Percentiles rank a stretch among this genome's conserved stretches.
Evolutionary conservation across 257 asterid species (phyloP).

Genomic region (Solanum chmielewskii): DNA sequence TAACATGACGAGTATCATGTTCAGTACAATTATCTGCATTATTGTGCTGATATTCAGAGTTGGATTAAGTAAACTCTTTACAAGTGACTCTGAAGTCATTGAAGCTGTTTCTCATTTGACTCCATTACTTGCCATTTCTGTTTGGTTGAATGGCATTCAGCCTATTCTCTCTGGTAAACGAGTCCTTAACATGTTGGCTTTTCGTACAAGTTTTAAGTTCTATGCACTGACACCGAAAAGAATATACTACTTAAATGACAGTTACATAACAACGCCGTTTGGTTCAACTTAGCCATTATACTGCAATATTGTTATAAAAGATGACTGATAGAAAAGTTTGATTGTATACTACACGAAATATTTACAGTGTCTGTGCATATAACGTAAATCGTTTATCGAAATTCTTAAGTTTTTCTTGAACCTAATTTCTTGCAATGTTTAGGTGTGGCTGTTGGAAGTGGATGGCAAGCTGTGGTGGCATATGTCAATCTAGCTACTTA

Average conservation of each 20-base stretch:
- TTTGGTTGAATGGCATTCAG: slow-evolving; percentile 20
- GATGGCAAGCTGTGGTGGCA: slow-evolving; percentile 26
- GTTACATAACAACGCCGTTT: neutral
- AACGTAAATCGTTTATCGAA: neutral
- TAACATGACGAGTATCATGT: slow-evolving; percentile 1
- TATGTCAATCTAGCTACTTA: slow-evolving; percentile 13
- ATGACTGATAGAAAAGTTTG: neutral
- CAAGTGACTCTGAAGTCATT: slow-evolving; percentile 15
- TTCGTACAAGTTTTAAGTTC: neutral
- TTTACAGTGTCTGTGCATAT: neutral
- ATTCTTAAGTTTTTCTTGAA: neutral
- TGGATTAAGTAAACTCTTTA: slow-evolving; percentile 15
- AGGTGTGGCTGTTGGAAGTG: slow-evolving; percentile 30
- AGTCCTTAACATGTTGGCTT: neutral
- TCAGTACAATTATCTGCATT: slow-evolving; percentile 8
- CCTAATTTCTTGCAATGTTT: neutral
- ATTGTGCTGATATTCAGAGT: slow-evolving; percentile 11
- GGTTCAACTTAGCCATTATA: neutral
- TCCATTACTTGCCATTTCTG: slow-evolving; percentile 19
- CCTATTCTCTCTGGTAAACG: slow-evolving; percentile 15
- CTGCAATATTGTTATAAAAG: neutral
- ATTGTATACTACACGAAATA: neutral
- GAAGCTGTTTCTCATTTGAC: slow-evolving; percentile 11
- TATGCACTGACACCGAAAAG: neutral
- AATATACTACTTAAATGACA: neutral